Evolutionary conservation across 1,284 basidiomycete species (phyloP).

Genomic region (Cutaneotrichosporon sp.): DNA sequence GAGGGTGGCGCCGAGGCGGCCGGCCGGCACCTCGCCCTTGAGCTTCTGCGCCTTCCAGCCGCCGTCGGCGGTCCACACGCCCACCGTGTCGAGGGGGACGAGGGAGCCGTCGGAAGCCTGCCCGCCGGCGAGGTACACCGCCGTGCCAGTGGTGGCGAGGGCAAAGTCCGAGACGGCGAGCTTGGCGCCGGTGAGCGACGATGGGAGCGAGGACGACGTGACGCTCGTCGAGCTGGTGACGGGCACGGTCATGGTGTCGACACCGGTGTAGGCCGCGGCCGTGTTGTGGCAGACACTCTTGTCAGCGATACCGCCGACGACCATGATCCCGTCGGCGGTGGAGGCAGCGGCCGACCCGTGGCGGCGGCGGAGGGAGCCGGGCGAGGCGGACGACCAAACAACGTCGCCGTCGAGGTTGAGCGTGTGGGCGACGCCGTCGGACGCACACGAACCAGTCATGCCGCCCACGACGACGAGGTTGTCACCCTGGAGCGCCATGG

Average conservation of each 20-base stretch:
- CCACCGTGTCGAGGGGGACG: slow-evolving; percentile 40
- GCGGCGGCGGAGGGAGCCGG: slow-evolving; percentile 36
- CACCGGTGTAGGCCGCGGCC: slow-evolving; percentile 41
- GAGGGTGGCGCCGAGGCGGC: slow-evolving; percentile 48
- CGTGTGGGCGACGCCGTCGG: slow-evolving; percentile 43
- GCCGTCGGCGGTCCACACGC: slow-evolving; percentile 36
- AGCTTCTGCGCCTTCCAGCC: slow-evolving; percentile 46
- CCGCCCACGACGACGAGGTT: slow-evolving; percentile 47
- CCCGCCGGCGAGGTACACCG: slow-evolving; percentile 47
- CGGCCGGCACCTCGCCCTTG: slow-evolving; percentile 44
- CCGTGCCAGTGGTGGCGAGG: slow-evolving; percentile 32
- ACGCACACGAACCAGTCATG: slow-evolving; percentile 45
- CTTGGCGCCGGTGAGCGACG: slow-evolving; percentile 38
- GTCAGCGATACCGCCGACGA: slow-evolving; percentile 52
- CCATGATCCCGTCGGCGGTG: slow-evolving; percentile 36
- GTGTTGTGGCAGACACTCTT: slow-evolving; percentile 45
- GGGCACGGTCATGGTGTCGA: slow-evolving; percentile 42
- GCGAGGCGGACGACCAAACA: slow-evolving; percentile 41
- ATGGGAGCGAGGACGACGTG: slow-evolving; percentile 32
- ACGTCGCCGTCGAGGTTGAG: slow-evolving; percentile 30
- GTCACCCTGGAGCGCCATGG: slow-evolving; percentile 32
- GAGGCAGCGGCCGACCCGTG: slow-evolving; percentile 41
- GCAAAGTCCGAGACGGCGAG: slow-evolving; percentile 51
- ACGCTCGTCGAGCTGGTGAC: slow-evolving; percentile 25
- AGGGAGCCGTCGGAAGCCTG: slow-evolving; percentile 42